Evolutionary conservation across 2,329 filamentous ascomycete genomes (phyloP), one percentile per base, ranked within the genome.

Genomic region (Berkeleyomyces basicola): DNA sequence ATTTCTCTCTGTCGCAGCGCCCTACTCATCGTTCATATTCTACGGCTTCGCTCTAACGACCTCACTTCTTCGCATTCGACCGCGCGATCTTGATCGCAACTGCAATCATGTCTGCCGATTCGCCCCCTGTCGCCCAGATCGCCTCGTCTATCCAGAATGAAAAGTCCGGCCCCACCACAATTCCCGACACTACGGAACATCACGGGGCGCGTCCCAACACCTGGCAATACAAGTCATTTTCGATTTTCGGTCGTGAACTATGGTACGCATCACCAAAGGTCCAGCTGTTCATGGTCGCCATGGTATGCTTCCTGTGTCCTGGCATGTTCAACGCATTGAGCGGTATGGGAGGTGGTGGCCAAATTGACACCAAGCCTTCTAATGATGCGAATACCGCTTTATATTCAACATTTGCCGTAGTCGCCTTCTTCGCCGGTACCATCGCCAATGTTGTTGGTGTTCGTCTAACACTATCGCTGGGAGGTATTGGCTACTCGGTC

Each of bases 371-470:
- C 7, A 78, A 75, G 33, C 83, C 75, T 59, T 70, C 72, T 78
- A 85, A 86, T 71, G 80, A 85, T 68, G 82, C 86, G 68, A 86
- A 82, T 71, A 84, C 82, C 3, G 86, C 86, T 31, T 74, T 90
- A 59, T 88, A 90, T 75, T 83, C 82, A 66, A 86, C 84, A 43
- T 89, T 90, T 70, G 82, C 82, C 53, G 76, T 83, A 59, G 78
- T 84, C 46, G 86, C 82, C 66, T 82, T 89, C 74, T 80, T 87
- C 70, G 86, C 87, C 67, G 86, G 86, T 63, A 91, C 86, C 61
- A 81, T 91, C 69, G 85, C 86, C 74, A 93, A 93, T 75, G 82
- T 81, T 66, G 77, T 90, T 61, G 88, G 88, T 63, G 80, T 90
- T 66, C 82, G 81, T 68, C 70, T 79, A 53, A 86, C 87, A 14